phyloP scores from a whole-genome alignment of 2,329 filamentous ascomycete species.

The Metarhizium robertsii region DNA sequence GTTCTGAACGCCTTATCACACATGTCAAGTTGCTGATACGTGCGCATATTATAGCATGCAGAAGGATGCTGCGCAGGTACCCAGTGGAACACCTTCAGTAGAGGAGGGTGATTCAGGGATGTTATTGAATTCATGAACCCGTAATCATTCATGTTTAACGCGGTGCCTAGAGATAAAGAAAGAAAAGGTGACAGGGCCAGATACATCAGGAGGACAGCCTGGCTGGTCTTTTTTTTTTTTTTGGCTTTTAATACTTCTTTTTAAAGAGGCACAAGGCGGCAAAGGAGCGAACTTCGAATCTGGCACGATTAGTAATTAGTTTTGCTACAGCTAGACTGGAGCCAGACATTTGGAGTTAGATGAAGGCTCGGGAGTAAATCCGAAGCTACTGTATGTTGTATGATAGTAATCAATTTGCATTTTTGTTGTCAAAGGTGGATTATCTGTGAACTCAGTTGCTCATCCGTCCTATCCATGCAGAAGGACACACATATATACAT shows the following conservation, averaged over 20 bases:
- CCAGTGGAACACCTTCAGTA: not conserved
- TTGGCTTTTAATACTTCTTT: not conserved
- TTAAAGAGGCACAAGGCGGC: not conserved
- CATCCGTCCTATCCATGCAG: no score
- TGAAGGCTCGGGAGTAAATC: not conserved
- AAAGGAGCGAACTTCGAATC: not conserved
- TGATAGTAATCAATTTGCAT: slow-evolving; percentile 9
- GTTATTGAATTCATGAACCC: slow-evolving; percentile 14
- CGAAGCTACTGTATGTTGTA: slow-evolving; percentile 6
- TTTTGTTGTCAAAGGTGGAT: not conserved
- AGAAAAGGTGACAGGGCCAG: slow-evolving; percentile 1
- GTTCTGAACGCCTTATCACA: not conserved
- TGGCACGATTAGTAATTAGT: slow-evolving; percentile 1
- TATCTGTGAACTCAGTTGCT: not conserved
- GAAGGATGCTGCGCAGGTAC: not conserved
- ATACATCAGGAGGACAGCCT: not conserved
- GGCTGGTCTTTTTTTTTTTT: not conserved
- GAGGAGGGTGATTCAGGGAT: slow-evolving; percentile 14
- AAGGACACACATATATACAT: no score
- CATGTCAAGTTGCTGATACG: not conserved
- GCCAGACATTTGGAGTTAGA: slow-evolving; percentile 3
- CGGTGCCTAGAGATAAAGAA: slow-evolving; percentile 1
- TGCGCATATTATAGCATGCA: not conserved
- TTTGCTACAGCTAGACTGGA: slow-evolving; percentile 6
- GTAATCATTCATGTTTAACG: not conserved